These are phyloP conservation scores for Suhomyces xylopsoci DNA, from an alignment of 805 yeast genomes.

Conservation along the genomic window DNA sequence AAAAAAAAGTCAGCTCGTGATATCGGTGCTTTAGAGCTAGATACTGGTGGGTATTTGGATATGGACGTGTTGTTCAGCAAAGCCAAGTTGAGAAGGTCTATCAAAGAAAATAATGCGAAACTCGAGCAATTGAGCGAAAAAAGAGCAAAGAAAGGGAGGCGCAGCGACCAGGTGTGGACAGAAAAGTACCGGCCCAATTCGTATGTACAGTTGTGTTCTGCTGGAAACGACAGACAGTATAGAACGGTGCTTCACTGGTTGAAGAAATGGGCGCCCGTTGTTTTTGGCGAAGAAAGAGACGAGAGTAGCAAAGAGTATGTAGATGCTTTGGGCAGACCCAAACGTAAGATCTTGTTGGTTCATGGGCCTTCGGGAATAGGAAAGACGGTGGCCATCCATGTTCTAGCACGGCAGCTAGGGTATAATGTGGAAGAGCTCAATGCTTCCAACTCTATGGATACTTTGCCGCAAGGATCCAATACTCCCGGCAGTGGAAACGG, in stretches of 20 bases:
- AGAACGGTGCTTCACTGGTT: slow-evolving; percentile 40
- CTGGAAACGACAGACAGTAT: slow-evolving; percentile 44
- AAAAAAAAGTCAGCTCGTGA: neutral
- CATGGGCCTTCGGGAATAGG: slow-evolving; percentile 96
- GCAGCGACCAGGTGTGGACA: slow-evolving; percentile 29
- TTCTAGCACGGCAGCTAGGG: slow-evolving; percentile 77
- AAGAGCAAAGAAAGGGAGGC: neutral
- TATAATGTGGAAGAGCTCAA: slow-evolving; percentile 80
- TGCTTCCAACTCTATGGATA: slow-evolving; percentile 53
- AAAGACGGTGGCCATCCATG: slow-evolving; percentile 84
- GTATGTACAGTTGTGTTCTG: slow-evolving; percentile 38
- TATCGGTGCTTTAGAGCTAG: neutral
- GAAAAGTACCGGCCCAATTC: slow-evolving; percentile 38
- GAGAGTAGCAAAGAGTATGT: slow-evolving; percentile 6
- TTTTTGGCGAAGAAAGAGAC: slow-evolving; percentile 23
- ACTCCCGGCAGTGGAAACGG: slow-evolving; percentile 11
- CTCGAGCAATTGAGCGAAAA: neutral
- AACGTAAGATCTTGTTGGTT: slow-evolving; percentile 61
- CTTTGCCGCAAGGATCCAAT: slow-evolving; percentile 24
- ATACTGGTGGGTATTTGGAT: slow-evolving; percentile 7
- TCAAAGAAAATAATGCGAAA: slow-evolving; percentile 4
- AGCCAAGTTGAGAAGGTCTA: slow-evolving; percentile 8
- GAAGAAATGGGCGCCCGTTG: slow-evolving; percentile 34
- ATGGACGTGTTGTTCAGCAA: slow-evolving; percentile 12
- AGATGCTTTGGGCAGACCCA: slow-evolving; percentile 37